Evolutionary conservation across 2,329 filamentous ascomycete genomes (phyloP), one percentile per base, ranked within the genome.

Genomic region (Fusarium virguliforme): DNA sequence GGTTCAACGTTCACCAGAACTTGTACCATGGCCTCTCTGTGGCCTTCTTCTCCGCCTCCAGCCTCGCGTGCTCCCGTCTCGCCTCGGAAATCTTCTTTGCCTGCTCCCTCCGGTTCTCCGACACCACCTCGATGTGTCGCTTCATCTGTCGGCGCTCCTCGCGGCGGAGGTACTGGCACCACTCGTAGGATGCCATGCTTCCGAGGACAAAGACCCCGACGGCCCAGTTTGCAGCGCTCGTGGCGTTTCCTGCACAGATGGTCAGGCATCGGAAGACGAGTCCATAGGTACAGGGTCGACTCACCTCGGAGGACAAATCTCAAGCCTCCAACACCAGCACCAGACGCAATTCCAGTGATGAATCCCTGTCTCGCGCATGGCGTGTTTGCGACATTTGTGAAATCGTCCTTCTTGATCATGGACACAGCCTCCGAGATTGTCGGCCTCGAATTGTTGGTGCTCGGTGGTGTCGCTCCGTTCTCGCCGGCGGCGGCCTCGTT

Each of bases 331-430:
- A 94, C 82, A 4, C 88, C 92, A 69, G 94, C 92, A 4, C 94
- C 96, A 3, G 89, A 87, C 1, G 89, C 92, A 75, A 99, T 97
- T 26, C 94, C 96, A 2, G 92, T 90, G 74, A 98, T 83, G 59
- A 97, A 85, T 3, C 93, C 91, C 78, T 97, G 92, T 67, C 95
- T 87, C 22, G 94, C 92, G 80, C 96, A 98, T 0, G 95, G 95
- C 63, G 90, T 88, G 80, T 92, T 91, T 79, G 95, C 91, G 59
- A 97, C 85, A 48, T 89, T 88, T 48, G 89, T 80, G 70, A 95
- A 92, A 76, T 95, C 93, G 40, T 91, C 85, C 40, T 86, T 78
- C 67, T 90, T 90, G 67, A 95, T 90, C 53, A 86, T 88, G 68
- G 89, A 87, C 55, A 95, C 84, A 1, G 89, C 92, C 43, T 94